Conservation (phyloP, 176 grass and related monocot species). For the Rhipidocladum racemiflorum region DNA sequence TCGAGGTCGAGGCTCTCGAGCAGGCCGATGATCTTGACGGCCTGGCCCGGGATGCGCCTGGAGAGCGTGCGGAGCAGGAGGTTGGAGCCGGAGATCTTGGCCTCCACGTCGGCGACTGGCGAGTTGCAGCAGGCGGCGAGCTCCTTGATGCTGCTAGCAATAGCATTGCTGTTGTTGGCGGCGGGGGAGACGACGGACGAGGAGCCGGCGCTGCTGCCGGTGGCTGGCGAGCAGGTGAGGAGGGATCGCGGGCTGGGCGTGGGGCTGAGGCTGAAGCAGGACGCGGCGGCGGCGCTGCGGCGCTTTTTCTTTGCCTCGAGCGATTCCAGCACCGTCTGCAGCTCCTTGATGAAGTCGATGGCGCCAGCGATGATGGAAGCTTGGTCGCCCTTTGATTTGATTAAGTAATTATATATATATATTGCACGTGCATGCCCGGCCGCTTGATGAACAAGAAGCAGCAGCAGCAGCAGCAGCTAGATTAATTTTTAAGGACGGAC, state of each 20-base stretch:
- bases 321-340: slow-evolving; percentile 67
- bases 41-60: slow-evolving; percentile 60
- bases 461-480: not conserved
- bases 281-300: slow-evolving; percentile 33
- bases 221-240: slow-evolving; percentile 20
- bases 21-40: slow-evolving; percentile 52
- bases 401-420: too few species aligned
- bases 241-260: slow-evolving; percentile 58
- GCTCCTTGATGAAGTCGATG: slow-evolving; percentile 90
- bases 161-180: not conserved
- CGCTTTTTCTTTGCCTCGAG: slow-evolving; percentile 82
- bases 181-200: not conserved
- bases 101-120: slow-evolving; percentile 77
- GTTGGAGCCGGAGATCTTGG: slow-evolving; percentile 80
- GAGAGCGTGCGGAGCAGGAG: slow-evolving; percentile 84
- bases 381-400: slow-evolving; percentile 55
- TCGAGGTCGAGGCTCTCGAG: slow-evolving; percentile 73
- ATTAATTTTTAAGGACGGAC: too few species aligned
- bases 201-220: slow-evolving; percentile 26
- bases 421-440: not conserved
- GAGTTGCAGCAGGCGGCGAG: slow-evolving; percentile 92
- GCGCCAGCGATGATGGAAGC: slow-evolving; percentile 95
- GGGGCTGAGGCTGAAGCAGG: slow-evolving; percentile 53
- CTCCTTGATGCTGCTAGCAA: slow-evolving; percentile 10
- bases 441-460: not conserved